Evolutionary conservation across 306 rosid species (phyloP).

Genomic region (Prunus armeniaca): DNA sequence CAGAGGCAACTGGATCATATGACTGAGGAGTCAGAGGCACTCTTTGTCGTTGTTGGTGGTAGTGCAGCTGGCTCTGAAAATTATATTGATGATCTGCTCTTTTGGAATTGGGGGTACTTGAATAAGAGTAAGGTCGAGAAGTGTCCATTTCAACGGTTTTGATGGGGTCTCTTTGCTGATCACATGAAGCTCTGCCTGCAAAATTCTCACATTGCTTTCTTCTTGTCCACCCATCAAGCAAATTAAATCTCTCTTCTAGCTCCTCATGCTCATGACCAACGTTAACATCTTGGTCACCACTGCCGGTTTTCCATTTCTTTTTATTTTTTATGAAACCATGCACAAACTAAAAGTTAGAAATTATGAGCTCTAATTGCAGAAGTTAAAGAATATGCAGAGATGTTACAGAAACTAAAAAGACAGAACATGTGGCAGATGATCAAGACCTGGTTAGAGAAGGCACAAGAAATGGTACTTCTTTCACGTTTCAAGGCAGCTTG

Average conservation of each 20-base stretch:
- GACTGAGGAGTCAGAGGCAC: background rate
- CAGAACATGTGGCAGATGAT: background rate
- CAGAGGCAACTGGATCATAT: constrained; percentile 17
- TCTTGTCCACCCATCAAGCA: constrained; percentile 34
- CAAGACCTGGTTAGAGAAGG: constrained; percentile 47
- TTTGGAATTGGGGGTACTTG: background rate
- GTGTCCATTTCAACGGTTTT: constrained; percentile 62
- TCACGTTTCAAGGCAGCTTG: constrained; percentile 36
- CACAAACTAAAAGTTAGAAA: background rate
- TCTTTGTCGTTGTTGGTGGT: constrained; percentile 12
- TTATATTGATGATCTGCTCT: constrained; percentile 2
- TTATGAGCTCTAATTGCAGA: background rate
- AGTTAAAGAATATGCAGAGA: background rate
- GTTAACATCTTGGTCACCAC: background rate
- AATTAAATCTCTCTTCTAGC: constrained; percentile 24
- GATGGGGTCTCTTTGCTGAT: constrained; percentile 33
- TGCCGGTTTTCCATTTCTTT: background rate
- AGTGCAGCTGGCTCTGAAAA: constrained; percentile 15
- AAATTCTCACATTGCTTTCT: constrained; percentile 22
- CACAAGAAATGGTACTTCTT: constrained; percentile 36
- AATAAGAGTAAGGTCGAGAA: constrained; percentile 33
- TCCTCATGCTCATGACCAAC: constrained; percentile 20
- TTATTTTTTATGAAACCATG: background rate
- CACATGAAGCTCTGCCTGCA: constrained; percentile 38
- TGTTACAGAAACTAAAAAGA: background rate